Percentiles rank a stretch among this genome's conserved stretches.
phyloP scores from a whole-genome alignment of 169 alveolate genomes.

The Plasmodium berghei region DNA sequence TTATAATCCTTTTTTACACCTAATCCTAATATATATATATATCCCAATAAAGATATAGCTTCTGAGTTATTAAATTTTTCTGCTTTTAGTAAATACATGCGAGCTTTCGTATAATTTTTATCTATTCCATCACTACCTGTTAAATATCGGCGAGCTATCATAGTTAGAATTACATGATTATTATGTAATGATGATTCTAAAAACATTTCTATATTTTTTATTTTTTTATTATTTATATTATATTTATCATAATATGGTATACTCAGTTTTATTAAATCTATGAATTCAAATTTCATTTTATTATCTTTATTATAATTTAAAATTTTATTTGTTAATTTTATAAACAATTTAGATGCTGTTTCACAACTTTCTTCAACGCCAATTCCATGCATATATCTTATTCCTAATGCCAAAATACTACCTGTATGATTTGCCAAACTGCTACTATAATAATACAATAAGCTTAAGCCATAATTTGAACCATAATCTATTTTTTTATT shows the following conservation, averaged over 20 bases:
- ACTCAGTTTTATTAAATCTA: conserved; percentile 34
- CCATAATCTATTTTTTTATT: conserved; percentile 4
- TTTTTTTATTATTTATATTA: conserved; percentile 59
- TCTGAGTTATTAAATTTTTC: conserved; percentile 44
- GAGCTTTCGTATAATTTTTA: conserved; percentile 52
- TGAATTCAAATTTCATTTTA: conserved; percentile 49
- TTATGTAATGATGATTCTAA: conserved; percentile 69
- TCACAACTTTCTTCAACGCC: conserved; percentile 60
- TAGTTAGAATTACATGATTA: conserved; percentile 53
- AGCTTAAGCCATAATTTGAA: conserved; percentile 35
- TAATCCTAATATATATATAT: conserved; percentile 49
- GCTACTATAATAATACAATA: conserved; percentile 64
- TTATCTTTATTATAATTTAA: conserved; percentile 15
- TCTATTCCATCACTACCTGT: conserved; percentile 54
- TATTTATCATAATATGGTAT: conserved; percentile 61
- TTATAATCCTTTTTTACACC: conserved; percentile 43
- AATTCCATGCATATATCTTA: conserved; percentile 63
- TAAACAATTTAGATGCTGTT: conserved; percentile 45
- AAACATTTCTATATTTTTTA: conserved; percentile 49
- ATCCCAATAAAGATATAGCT: conserved; percentile 66
- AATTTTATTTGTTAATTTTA: conserved; percentile 44
- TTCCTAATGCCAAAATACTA: conserved; percentile 40
- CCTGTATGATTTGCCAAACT: conserved; percentile 73
- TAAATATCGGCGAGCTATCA: conserved; percentile 64
- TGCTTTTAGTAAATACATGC: conserved; percentile 27